These are phyloP conservation scores for Drechslerella coelobrocha DNA, from an alignment of 2,329 filamentous ascomycete genomes.

Conservation along the genomic window DNA sequence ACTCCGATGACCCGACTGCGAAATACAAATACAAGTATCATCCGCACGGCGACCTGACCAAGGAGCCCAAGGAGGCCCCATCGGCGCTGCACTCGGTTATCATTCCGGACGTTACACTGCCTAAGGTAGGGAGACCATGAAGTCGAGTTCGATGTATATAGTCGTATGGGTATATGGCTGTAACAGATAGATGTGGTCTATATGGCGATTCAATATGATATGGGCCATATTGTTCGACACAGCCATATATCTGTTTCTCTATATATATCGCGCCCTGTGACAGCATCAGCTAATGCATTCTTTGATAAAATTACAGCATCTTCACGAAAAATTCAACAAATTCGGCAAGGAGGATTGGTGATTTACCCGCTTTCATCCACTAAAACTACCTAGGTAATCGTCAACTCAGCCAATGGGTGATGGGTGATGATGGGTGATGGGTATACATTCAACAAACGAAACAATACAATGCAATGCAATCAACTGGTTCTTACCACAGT, in stretches of 20 bases:
- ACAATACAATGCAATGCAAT: too few species aligned
- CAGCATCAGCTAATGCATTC: conserved; percentile 22
- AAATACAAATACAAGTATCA: conserved; percentile 66
- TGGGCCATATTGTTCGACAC: too few species aligned
- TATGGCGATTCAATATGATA: too few species aligned
- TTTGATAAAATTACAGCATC: conserved; percentile 64
- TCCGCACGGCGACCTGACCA: conserved; percentile 80
- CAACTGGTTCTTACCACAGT: too few species aligned
- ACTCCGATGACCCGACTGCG: conserved; percentile 69
- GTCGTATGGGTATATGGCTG: too few species aligned
- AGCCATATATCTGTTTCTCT: background rate
- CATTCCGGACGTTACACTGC: conserved; percentile 89
- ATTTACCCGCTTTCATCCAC: conserved; percentile 45
- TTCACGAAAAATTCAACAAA: conserved; percentile 99
- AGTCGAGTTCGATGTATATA: too few species aligned
- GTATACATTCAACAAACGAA: too few species aligned
- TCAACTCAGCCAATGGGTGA: too few species aligned
- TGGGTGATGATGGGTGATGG: too few species aligned
- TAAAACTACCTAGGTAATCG: too few species aligned
- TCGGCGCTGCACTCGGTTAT: conserved; percentile 95
- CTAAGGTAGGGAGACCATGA: conserved; percentile 69
- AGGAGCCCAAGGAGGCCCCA: conserved; percentile 83
- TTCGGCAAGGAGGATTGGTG: conserved; percentile 97
- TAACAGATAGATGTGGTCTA: too few species aligned
- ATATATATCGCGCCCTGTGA: background rate